Percentiles rank a stretch among this genome's conserved stretches.
Evolutionary conservation across 495 filamentous ascomycete genomes (phyloP).

Genomic region (Aspergillus heteromorphus): DNA sequence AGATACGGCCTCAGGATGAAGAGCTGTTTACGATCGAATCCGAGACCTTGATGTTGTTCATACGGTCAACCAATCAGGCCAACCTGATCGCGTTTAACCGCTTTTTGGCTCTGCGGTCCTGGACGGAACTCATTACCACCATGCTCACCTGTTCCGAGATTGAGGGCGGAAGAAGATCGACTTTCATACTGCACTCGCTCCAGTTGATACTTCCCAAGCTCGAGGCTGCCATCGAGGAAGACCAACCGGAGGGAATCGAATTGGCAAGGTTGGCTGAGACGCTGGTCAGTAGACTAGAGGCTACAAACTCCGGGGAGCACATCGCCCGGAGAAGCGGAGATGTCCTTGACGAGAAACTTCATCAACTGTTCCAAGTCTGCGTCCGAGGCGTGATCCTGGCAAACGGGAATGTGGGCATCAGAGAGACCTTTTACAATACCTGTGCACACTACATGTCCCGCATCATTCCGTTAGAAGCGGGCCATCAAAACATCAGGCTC

Average conservation of each 20-base stretch:
- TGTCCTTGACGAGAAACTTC: conserved; percentile 80
- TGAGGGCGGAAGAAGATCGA: conserved; percentile 57
- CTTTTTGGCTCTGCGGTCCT: conserved; percentile 63
- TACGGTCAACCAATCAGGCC: conserved; percentile 65
- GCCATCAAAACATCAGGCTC: conserved; percentile 39
- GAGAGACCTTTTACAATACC: conserved; percentile 81
- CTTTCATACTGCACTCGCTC: conserved; percentile 76
- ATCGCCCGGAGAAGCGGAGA: conserved; percentile 54
- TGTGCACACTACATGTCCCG: conserved; percentile 77
- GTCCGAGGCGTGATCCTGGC: conserved; percentile 69
- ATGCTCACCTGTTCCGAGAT: conserved; percentile 73
- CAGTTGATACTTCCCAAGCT: conserved; percentile 83
- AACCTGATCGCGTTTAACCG: conserved; percentile 53
- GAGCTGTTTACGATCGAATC: conserved; percentile 55
- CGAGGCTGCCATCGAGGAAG: conserved; percentile 62
- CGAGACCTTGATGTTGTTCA: conserved; percentile 47
- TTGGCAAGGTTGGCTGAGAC: conserved; percentile 73
- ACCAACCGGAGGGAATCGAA: conserved; percentile 60
- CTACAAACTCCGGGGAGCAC: conserved; percentile 39
- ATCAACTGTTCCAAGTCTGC: conserved; percentile 82
- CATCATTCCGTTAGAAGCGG: conserved; percentile 48
- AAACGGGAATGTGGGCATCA: conserved; percentile 60
- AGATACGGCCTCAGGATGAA: conserved; percentile 52
- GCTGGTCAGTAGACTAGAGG: conserved; percentile 67
- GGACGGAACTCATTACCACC: conserved; percentile 75